Evolutionary conservation across 2,329 filamentous ascomycete species (phyloP).

Genomic region (Penicillium sp.): DNA sequence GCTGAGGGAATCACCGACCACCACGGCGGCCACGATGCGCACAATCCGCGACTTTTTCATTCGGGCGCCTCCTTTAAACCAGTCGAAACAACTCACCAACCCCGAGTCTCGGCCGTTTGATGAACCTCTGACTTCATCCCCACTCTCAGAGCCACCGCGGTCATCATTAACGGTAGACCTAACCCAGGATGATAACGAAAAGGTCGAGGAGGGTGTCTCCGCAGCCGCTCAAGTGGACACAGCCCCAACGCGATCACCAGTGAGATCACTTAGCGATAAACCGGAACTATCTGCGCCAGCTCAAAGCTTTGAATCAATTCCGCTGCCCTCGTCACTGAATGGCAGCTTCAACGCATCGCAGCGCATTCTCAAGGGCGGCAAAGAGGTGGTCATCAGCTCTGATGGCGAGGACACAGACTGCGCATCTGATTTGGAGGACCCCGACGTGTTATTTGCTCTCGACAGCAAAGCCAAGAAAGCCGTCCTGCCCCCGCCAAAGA

Average conservation of each 20-base stretch:
- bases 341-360: slow-evolving; percentile 42
- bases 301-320: slow-evolving; percentile 22
- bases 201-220: background rate
- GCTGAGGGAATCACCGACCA: background rate
- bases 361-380: slow-evolving; percentile 59
- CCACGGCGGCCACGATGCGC: slow-evolving; percentile 26
- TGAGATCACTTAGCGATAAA: slow-evolving; percentile 4
- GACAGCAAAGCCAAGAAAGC: slow-evolving; percentile 26
- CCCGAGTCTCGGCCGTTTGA: background rate
- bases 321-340: slow-evolving; percentile 21
- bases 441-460: slow-evolving; percentile 41
- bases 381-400: slow-evolving; percentile 62
- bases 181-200: slow-evolving; percentile 10
- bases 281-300: slow-evolving; percentile 7
- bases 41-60: slow-evolving; percentile 53
- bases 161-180: slow-evolving; percentile 34
- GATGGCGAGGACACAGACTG: slow-evolving; percentile 71
- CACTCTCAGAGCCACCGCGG: slow-evolving; percentile 23
- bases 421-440: slow-evolving; percentile 55
- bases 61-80: slow-evolving; percentile 30
- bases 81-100: background rate
- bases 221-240: background rate
- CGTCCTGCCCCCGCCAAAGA: background rate
- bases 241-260: background rate
- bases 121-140: slow-evolving; percentile 12